Percentiles rank a stretch among this genome's conserved stretches.
Evolutionary conservation across 495 filamentous ascomycete species (phyloP).

Genomic region (Lasiosphaeris hirsuta): DNA sequence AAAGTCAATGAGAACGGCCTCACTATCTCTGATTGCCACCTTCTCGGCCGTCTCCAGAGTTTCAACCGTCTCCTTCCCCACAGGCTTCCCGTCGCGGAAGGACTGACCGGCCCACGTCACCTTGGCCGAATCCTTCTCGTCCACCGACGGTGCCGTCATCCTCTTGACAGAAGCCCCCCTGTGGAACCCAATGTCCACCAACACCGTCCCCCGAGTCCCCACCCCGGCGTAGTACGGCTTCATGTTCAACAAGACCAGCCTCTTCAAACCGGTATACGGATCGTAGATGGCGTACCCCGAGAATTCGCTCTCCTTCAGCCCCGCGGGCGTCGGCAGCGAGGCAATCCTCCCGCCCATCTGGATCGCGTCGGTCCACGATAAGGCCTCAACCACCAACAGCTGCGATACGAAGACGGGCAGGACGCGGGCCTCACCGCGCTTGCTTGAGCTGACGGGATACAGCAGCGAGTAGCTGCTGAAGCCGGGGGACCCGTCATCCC

Average conservation of each 20-base stretch:
- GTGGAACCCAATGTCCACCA: slow-evolving; percentile 16
- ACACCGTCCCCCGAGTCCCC: neutral
- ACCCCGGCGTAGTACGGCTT: slow-evolving; percentile 16
- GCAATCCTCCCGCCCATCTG: slow-evolving; percentile 13
- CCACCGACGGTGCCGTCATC: slow-evolving; percentile 21
- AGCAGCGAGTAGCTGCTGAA: slow-evolving; percentile 20
- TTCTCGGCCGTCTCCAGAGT: slow-evolving; percentile 1
- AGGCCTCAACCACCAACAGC: slow-evolving; percentile 17
- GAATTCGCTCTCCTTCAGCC: slow-evolving; percentile 9
- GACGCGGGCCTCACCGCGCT: slow-evolving; percentile 18
- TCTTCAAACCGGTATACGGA: neutral
- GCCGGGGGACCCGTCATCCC: slow-evolving; percentile 22
- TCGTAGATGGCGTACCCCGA: slow-evolving; percentile 16
- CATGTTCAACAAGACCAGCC: slow-evolving; percentile 21
- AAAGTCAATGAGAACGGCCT: slow-evolving; percentile 17
- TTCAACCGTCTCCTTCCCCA: slow-evolving; percentile 15
- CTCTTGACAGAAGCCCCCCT: slow-evolving; percentile 16
- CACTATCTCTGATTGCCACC: slow-evolving; percentile 16
- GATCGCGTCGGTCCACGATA: neutral
- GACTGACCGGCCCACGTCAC: slow-evolving; percentile 26
- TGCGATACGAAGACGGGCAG: slow-evolving; percentile 23
- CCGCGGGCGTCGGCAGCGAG: slow-evolving; percentile 11
- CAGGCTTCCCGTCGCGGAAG: slow-evolving; percentile 16
- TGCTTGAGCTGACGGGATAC: slow-evolving; percentile 18
- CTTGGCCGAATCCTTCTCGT: slow-evolving; percentile 21